Base-by-base conservation (phyloP, 1,284 basidiomycete genomes). In the Marasmius fiardii region DNA sequence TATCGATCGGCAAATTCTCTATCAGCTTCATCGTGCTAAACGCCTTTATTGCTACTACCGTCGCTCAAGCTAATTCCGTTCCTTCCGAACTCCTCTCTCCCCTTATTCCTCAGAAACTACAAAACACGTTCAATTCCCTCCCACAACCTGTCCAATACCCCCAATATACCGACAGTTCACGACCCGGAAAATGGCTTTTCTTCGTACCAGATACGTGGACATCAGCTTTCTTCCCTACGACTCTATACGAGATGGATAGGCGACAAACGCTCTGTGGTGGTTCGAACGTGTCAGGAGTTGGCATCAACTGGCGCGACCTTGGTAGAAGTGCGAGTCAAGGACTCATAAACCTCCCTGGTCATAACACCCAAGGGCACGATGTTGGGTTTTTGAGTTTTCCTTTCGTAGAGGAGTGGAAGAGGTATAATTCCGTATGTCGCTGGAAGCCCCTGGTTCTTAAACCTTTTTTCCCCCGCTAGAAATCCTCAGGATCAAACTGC, bases 351-450 rank as follows among this genome's bases (percentile, higher is more conserved):
- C 7, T 74, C 78, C 1, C 70, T 81, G 5, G 77, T 79, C 60
- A 71, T 24, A 80, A 77, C 49, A 69, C 67, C 7, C 48, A 56
- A 8, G 80, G 80, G 14, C 86, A 90, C 61, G 86, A 90, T 66
- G 82, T 86, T 23, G 86, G 86, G 3, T 88, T 88, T 67, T 67
- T 88, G 53, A 85, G 82, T 66, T 84, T 78, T 60, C 82, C 86
- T 0, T 88, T 88, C 62, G 69, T 80, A 43, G 75, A 81, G 56
- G 82, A 83, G 58, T 64, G 83, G 23, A 41, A n/a, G 60, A 56
- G 16, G 57, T 83, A 79, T 77, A 58, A 61, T 73, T 70, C 12
- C 57, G 6, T 2, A 35, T 33, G 14, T 37, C 16, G 31, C 20
- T n/a, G 31, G 16, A 47, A 33, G 18, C 49, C 14, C 24, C 21